Base-by-base conservation (phyloP, 139 green algal species). In the Picochlorum sp. region DNA sequence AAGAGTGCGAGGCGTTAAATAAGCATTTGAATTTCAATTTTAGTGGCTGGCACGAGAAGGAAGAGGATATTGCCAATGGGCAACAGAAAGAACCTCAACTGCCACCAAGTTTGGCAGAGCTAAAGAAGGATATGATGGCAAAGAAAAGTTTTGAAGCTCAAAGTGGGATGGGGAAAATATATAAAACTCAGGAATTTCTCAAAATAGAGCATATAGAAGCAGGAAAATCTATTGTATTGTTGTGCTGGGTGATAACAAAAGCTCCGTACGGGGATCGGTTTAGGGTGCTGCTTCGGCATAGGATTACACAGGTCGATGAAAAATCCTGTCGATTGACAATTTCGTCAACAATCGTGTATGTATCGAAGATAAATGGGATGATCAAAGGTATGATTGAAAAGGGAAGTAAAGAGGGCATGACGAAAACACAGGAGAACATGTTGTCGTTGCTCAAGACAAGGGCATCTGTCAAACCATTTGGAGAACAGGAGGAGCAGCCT, bases 191-290 rank as follows among this genome's bases (percentile, higher is more conserved):
- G 39, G 75, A 82, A 47, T 12, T 79, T 43, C 41, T 68, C 36
- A 39, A 55, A 12, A 35, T 68, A n/a, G 14, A 47, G 8, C 55
- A 56, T 29, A 55, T 54, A 1, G 20, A 52, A 25, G 58, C 61
- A 1, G 70, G 67, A 16, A 20, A 62, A 14, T 16, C 26, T 7
- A 74, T 57, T 33, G 32, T 33, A 2, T 22, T 82, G 29, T 60
- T 77, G 30, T 49, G 41, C 37, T 68, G 51, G 25, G 67, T 79
- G 26, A 26, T 36, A 16, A 79, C 70, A 20, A 74, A 61, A 5
- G 75, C 70, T 13, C 72, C 64, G 14, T 78, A 79, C 47, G 75
- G 75, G 6, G 75, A 82, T 36, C 67, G 59, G 18, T 80, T 82
- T 37, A 50, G 72, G 16, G 31, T 55, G 10, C n/a, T 74, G 7